Conservation (phyloP, 2,329 filamentous ascomycete genomes). For the Venturia nashicola region DNA sequence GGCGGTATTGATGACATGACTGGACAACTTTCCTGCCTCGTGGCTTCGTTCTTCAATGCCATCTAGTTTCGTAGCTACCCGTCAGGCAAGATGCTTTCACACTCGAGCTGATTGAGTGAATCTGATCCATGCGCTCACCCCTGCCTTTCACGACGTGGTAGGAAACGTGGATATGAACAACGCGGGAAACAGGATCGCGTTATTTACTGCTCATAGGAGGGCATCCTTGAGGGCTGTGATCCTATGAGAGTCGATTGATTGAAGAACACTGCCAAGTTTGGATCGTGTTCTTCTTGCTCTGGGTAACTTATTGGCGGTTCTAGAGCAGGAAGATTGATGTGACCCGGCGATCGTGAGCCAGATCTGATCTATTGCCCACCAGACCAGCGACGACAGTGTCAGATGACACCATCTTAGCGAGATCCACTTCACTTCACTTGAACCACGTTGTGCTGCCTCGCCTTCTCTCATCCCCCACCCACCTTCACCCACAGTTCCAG, state of each 20-base stretch:
- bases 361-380: not conserved
- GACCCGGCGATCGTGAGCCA: not conserved
- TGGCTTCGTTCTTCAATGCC: no score
- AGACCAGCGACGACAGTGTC: not conserved
- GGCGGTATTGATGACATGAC: no score
- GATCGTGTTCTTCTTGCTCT: not conserved
- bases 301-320: not conserved
- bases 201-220: not conserved
- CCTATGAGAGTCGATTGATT: not conserved
- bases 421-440: not conserved
- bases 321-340: not conserved
- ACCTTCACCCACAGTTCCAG: not conserved
- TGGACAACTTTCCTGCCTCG: no score
- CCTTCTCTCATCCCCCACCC: not conserved
- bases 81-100: no score
- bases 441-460: not conserved
- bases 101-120: no score
- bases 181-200: not conserved
- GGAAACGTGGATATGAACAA: not conserved
- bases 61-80: no score
- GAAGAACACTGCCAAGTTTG: not conserved
- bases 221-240: not conserved
- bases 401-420: not conserved
- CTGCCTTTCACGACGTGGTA: not conserved
- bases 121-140: no score